These are phyloP conservation scores for Usnea hakonensis DNA, from an alignment of 495 filamentous ascomycete species.

Conservation along the genomic window DNA sequence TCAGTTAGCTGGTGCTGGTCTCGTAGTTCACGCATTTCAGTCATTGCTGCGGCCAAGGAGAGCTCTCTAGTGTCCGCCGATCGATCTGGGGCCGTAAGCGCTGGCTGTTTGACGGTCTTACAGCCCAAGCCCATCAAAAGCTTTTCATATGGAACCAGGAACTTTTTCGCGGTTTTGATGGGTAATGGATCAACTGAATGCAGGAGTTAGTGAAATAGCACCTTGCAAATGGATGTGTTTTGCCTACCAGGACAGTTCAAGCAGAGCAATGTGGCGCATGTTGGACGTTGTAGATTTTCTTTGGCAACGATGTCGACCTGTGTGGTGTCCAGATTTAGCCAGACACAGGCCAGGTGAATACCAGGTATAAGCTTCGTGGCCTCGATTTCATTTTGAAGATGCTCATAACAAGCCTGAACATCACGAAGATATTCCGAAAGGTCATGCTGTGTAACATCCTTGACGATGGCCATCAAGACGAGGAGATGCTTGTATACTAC, in stretches of 20 bases:
- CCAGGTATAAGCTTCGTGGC: conserved; percentile 4
- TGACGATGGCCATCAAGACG: conserved; percentile 13
- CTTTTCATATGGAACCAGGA: conserved; percentile 26
- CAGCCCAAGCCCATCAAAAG: conserved; percentile 24
- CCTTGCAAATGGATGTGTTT: background rate
- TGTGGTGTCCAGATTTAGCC: conserved; percentile 26
- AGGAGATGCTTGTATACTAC: conserved; percentile 25
- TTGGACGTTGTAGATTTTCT: conserved; percentile 15
- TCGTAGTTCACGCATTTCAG: conserved; percentile 16
- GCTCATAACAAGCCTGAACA: conserved; percentile 23
- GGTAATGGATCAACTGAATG: conserved; percentile 17
- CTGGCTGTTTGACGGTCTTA: conserved; percentile 22
- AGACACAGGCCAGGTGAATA: conserved; percentile 16
- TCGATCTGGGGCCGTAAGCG: conserved; percentile 7
- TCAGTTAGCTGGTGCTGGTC: conserved; percentile 22
- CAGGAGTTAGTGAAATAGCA: background rate
- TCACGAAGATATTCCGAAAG: conserved; percentile 25
- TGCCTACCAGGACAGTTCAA: conserved; percentile 21
- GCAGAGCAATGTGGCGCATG: conserved; percentile 20
- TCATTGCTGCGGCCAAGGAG: conserved; percentile 5
- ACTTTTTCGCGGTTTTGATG: conserved; percentile 19
- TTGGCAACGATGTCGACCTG: conserved; percentile 6
- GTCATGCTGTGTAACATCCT: conserved; percentile 9
- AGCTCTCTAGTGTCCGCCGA: background rate
- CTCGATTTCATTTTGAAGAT: conserved; percentile 20